Conservation (phyloP, 2,329 filamentous ascomycete species). For the Aspergillus tanneri region DNA sequence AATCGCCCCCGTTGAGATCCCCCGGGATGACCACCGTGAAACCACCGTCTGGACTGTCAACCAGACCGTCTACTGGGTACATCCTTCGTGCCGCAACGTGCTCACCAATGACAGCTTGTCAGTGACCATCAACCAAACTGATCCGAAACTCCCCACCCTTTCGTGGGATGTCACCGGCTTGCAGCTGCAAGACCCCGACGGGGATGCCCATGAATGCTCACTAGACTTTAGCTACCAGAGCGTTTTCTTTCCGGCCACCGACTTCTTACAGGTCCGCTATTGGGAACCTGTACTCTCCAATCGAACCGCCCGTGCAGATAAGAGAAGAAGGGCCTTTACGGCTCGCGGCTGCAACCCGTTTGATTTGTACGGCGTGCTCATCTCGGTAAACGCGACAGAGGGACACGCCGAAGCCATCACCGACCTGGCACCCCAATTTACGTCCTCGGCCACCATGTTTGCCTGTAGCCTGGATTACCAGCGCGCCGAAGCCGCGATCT, state of each 20-base stretch:
- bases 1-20: conserved; percentile 34
- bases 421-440: conserved; percentile 15
- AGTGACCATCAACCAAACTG: conserved; percentile 24
- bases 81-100: conserved; percentile 26
- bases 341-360: conserved; percentile 29
- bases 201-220: conserved; percentile 16
- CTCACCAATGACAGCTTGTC: conserved; percentile 20
- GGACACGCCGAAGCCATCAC: conserved; percentile 9
- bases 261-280: conserved; percentile 36
- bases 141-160: conserved; percentile 16
- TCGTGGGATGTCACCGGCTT: conserved; percentile 31
- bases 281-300: conserved; percentile 32
- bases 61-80: conserved; percentile 34
- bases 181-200: conserved; percentile 18
- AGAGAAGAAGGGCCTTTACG: conserved; percentile 24
- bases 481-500: conserved; percentile 28
- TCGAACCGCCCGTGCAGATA: conserved; percentile 9
- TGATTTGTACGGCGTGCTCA: conserved; percentile 35
- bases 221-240: conserved; percentile 33
- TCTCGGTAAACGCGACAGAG: conserved; percentile 30
- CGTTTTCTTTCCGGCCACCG: conserved; percentile 28
- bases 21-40: conserved; percentile 20
- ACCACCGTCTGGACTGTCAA: conserved; percentile 33
- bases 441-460: conserved; percentile 30
- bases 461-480: conserved; percentile 33